These are phyloP conservation scores for Rhizoctonia solani DNA, from an alignment of 1,284 basidiomycete genomes.

Conservation along the genomic window DNA sequence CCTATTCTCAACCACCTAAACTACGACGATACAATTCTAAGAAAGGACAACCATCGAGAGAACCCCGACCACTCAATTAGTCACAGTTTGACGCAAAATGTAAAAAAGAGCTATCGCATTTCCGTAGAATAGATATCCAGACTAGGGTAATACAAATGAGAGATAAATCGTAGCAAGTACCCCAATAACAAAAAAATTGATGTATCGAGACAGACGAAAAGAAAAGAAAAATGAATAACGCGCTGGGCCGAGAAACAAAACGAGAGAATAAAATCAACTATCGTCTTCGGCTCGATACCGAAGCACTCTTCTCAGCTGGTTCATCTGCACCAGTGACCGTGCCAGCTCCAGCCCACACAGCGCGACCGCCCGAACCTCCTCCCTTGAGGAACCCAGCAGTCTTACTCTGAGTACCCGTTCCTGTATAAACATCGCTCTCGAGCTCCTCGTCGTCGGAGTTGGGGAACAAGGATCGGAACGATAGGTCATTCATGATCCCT, in stretches of 20 bases:
- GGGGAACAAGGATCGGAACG: constrained; percentile 10
- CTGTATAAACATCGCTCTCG: constrained; percentile 7
- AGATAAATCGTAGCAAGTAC: constrained; percentile 4
- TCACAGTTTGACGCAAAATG: background rate
- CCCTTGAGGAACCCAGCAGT: constrained; percentile 29
- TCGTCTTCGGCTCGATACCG: background rate
- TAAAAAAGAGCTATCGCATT: background rate
- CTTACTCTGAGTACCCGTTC: constrained; percentile 16
- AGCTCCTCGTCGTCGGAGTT: constrained; percentile 10
- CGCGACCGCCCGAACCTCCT: constrained; percentile 21
- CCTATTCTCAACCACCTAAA: constrained; percentile 18
- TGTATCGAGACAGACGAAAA: background rate
- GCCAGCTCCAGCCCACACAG: constrained; percentile 29
- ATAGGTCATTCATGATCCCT: background rate
- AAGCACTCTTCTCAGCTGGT: background rate
- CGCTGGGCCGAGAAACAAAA: background rate
- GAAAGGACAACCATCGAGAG: background rate
- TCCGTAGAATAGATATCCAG: background rate
- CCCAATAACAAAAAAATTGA: background rate
- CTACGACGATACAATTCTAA: background rate
- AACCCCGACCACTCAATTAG: background rate
- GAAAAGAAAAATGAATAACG: background rate
- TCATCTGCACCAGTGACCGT: constrained; percentile 27
- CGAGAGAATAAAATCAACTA: background rate
- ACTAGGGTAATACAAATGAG: constrained; percentile 3